These are phyloP conservation scores for Macaranga tanarius DNA, from an alignment of 441 rosid genomes.

Conservation along the genomic window DNA sequence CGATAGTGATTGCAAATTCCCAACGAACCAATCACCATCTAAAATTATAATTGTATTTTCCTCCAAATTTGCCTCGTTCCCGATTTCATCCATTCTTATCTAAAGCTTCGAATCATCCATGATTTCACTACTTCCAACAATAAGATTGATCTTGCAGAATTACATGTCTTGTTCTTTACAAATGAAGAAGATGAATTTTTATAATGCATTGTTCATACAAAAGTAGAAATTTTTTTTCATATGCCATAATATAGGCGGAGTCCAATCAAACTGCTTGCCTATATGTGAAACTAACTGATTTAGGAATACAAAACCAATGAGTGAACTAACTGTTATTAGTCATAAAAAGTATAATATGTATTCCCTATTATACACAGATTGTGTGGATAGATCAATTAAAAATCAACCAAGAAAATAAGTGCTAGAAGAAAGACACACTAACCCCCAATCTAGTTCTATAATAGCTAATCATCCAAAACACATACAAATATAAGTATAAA, in stretches of 20 bases:
- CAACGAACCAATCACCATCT: no score
- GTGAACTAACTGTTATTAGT: background rate
- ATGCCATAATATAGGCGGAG: background rate
- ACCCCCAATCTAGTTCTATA: background rate
- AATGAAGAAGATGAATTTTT: background rate
- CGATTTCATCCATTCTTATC: no score
- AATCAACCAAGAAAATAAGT: background rate
- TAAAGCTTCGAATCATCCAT: no score
- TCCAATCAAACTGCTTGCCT: background rate
- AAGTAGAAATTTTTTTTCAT: background rate
- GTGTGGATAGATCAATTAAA: background rate
- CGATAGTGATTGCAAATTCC: no score
- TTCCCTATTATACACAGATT: background rate
- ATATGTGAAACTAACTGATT: background rate
- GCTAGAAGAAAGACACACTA: background rate
- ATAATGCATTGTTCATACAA: background rate
- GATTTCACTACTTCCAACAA: background rate
- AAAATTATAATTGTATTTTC: no score
- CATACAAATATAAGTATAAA: background rate
- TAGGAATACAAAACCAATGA: background rate
- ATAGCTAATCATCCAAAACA: background rate
- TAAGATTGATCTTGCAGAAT: background rate
- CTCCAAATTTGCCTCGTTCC: no score
- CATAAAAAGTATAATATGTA: background rate
- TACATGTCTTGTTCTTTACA: no score